Base-by-base conservation (phyloP, 2,329 filamentous ascomycete species). In the Pezicula carpinea region DNA sequence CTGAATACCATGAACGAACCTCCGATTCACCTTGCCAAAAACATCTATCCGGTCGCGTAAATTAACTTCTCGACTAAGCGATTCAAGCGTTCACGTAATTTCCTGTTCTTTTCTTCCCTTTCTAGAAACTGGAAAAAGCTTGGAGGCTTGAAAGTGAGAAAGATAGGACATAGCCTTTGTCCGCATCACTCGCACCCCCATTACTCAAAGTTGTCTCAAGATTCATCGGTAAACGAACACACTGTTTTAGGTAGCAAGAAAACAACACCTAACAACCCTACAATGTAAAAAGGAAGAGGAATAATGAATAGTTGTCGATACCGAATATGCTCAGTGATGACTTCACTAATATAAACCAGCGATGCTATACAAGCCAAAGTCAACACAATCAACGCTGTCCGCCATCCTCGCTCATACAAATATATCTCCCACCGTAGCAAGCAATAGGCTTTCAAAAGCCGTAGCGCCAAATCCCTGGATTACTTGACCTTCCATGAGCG, bases 371-470 rank as follows among this genome's bases (percentile, higher is more conserved):
- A 64, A 1, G 63, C 59, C 10, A 64, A 50, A 3, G 61, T 62
- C 2, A 61, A 52, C 2, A 66, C 62, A 4, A 65, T 52, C 11
- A 65, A 17, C 5, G 63, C 59, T 0, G 62, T 64, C 5, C 62
- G 56, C 33, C 59, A 46, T 1, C 55, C 63, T 6, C 63, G 56
- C 41, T 65, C 58, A 38, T 66, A 62, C 15, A 46, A 64, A 64
- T 48, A 66, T 59, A 41, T 66, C 64, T 8, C 64, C 63, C 6
- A 65, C 56, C 1, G 62, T 55, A 3, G 64, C 61, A 11, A 65
- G 53, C 5, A 58, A 60, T 4, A 66, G 54, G 18, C 59, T 62
- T 49, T 65, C 64, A 47, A 60, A 66, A 2, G 64, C 64, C 4
- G 62, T 65, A 2, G 59, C 58, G 0, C 63, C 63, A 4, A 65